These are phyloP conservation scores for Ramalina intermedia DNA, from an alignment of 495 filamentous ascomycete genomes.

Conservation along the genomic window DNA sequence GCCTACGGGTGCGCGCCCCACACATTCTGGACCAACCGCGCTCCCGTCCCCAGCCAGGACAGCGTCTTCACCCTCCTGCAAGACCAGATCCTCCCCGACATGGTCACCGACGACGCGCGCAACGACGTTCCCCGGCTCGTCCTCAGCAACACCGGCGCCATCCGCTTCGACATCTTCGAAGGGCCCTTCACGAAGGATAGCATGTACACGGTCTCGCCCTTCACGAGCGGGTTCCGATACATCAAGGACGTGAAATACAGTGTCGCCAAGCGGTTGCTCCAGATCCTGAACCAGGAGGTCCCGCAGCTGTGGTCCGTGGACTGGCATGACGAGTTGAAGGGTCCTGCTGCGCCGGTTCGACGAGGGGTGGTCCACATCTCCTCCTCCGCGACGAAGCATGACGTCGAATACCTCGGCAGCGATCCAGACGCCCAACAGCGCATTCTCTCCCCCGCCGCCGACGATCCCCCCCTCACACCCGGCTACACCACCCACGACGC, in stretches of 20 bases:
- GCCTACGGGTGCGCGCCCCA: conserved; percentile 70
- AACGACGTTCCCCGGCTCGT: conserved; percentile 45
- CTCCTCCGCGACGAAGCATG: too few relatives aligned
- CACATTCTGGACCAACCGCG: conserved; percentile 65
- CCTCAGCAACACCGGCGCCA: conserved; percentile 74
- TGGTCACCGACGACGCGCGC: conserved; percentile 35
- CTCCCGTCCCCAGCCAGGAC: conserved; percentile 48
- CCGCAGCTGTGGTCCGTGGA: conserved; percentile 34
- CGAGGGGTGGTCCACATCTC: too few relatives aligned
- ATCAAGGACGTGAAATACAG: conserved; percentile 66
- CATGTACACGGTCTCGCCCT: conserved; percentile 75
- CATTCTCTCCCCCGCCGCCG: conserved; percentile 5
- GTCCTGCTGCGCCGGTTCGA: background rate
- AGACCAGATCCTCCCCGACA: conserved; percentile 51
- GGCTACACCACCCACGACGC: conserved; percentile 90
- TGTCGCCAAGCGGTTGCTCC: conserved; percentile 53
- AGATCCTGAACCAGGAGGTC: conserved; percentile 58
- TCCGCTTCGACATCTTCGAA: conserved; percentile 91
- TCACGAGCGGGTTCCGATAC: conserved; percentile 65
- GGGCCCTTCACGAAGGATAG: conserved; percentile 79
- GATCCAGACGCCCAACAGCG: background rate
- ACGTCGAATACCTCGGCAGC: background rate
- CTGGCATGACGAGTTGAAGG: background rate
- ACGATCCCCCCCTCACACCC: conserved; percentile 34
- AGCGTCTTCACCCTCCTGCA: conserved; percentile 77